A percentile compares a stretch with the other conserved stretches of the same genome.
Evolutionary conservation across 305 asterid genomes (phyloP).

Genomic region (Plantago lanceolata): DNA sequence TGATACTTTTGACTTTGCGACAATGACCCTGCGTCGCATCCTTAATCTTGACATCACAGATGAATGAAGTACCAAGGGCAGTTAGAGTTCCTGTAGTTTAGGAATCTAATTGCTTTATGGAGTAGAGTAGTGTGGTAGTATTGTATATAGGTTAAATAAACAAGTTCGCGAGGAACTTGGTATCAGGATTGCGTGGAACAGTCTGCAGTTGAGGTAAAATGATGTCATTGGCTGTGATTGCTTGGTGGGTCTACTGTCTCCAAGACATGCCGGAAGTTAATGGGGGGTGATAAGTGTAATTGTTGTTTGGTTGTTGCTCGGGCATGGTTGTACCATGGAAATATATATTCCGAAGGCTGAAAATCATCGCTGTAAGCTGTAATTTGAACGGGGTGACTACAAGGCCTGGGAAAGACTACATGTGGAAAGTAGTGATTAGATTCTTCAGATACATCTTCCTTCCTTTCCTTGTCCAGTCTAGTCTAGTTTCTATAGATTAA

Average conservation of each 20-base stretch:
- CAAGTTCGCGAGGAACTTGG: conserved; percentile 25
- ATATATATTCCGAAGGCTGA: conserved; percentile 25
- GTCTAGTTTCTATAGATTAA: conserved; percentile 7
- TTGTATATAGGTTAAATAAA: conserved; percentile 45
- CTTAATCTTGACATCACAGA: conserved; percentile 60
- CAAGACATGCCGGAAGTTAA: conserved; percentile 15
- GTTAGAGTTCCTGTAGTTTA: conserved; percentile 38
- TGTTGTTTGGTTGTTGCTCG: conserved; percentile 19
- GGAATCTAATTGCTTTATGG: conserved; percentile 22
- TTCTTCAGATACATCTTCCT: conserved; percentile 23
- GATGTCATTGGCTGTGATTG: conserved; percentile 31
- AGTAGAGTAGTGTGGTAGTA: conserved; percentile 34
- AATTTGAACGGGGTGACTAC: conserved; percentile 21
- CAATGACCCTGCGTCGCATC: conserved; percentile 72
- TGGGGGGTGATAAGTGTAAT: conserved; percentile 8
- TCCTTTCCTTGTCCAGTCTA: conserved; percentile 23
- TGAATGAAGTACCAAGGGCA: conserved; percentile 36
- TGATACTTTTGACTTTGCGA: conserved; percentile 42
- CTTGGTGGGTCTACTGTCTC: conserved; percentile 40
- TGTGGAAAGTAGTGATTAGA: conserved; percentile 24
- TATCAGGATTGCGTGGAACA: conserved; percentile 23
- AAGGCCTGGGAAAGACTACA: conserved; percentile 19
- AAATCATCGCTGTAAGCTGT: conserved; percentile 15
- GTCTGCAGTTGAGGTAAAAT: conserved; percentile 24
- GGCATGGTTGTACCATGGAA: conserved; percentile 21